phyloP scores from a whole-genome alignment of 192 early-diverging fungal species.

The Thamnidium elegans region DNA sequence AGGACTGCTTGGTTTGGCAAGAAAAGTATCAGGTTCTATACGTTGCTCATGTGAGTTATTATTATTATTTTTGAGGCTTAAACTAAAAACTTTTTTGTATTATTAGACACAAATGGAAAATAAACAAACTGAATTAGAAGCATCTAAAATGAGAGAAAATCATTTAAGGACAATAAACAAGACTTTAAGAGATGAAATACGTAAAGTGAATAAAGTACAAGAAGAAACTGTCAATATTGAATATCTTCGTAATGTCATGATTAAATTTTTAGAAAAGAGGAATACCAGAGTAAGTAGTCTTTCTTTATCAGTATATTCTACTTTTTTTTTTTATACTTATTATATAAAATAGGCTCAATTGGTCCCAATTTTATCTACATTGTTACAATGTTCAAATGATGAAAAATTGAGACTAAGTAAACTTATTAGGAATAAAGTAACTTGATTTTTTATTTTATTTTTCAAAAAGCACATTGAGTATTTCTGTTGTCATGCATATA shows the following conservation, averaged over 20 bases:
- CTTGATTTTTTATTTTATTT: no score
- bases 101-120: conserved; percentile 8
- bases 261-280: conserved; percentile 18
- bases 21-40: background rate
- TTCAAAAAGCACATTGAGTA: no score
- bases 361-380: conserved; percentile 2
- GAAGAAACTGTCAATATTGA: conserved; percentile 7
- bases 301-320: background rate
- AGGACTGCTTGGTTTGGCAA: background rate
- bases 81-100: no score
- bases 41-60: background rate
- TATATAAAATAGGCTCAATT: conserved; percentile 1
- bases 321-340: background rate
- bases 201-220: conserved; percentile 1
- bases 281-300: conserved; percentile 16
- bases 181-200: conserved; percentile 17
- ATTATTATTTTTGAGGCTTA: background rate
- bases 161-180: conserved; percentile 8
- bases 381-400: conserved; percentile 4
- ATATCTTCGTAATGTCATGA: conserved; percentile 15
- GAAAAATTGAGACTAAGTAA: background rate
- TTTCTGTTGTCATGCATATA: no score
- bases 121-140: conserved; percentile 3
- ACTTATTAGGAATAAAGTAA: background rate
- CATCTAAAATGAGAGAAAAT: conserved; percentile 4